phyloP scores from a whole-genome alignment of 345 rosid species.

The Eucalyptus microcorys region DNA sequence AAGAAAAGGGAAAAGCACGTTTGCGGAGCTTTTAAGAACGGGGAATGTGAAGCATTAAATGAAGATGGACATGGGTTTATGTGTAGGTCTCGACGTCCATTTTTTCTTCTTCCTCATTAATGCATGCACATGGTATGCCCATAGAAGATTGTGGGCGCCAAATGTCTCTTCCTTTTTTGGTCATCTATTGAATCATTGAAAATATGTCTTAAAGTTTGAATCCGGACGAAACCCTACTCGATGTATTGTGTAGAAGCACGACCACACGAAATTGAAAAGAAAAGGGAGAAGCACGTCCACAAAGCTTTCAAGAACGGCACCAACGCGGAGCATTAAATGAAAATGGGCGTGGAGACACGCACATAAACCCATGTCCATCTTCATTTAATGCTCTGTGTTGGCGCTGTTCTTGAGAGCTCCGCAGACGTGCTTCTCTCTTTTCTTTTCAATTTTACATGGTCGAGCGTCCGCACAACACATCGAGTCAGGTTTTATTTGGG shows the following conservation, averaged over 20 bases:
- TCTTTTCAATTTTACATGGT: too few relatives aligned
- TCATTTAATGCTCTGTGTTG: too few relatives aligned
- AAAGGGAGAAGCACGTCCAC: neutral
- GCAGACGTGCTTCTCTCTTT: too few relatives aligned
- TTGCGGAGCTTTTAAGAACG: neutral
- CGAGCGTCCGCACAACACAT: too few relatives aligned
- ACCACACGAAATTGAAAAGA: neutral
- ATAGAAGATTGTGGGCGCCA: neutral
- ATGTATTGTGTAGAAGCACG: rapidly evolving
- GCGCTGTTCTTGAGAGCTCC: too few relatives aligned
- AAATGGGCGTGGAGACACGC: too few relatives aligned
- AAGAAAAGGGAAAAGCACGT: neutral
- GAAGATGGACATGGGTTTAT: neutral
- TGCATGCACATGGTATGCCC: neutral
- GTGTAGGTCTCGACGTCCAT: neutral
- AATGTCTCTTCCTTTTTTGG: neutral
- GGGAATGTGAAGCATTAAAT: neutral
- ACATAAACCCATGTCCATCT: too few relatives aligned
- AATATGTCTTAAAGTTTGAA: rapidly evolving
- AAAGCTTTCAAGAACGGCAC: neutral
- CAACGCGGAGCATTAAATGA: neutral
- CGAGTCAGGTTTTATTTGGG: rapidly evolving
- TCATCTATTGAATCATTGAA: too few relatives aligned
- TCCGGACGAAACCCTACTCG: rapidly evolving
- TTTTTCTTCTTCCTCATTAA: neutral